Evolutionary conservation across 2,329 filamentous ascomycete genomes (phyloP).

Genomic region (Clarireedia monteithiana): DNA sequence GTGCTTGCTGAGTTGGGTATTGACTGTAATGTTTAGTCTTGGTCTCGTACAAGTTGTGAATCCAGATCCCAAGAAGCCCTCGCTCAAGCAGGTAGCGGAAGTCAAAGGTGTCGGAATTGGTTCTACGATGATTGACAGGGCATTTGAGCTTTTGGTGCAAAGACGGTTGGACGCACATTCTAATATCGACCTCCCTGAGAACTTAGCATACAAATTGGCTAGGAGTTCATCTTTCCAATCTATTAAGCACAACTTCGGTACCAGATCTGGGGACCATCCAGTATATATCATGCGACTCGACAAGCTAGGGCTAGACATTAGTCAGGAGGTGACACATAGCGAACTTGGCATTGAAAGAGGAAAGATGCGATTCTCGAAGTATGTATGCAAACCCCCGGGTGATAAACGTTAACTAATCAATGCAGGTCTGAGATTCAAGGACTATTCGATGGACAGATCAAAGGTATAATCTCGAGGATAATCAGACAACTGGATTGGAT

Average conservation of each 20-base stretch:
- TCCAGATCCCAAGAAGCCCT: conserved; percentile 22
- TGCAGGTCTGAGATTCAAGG: not conserved
- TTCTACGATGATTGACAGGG: conserved; percentile 37
- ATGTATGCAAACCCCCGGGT: not conserved
- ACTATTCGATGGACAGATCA: conserved; percentile 1
- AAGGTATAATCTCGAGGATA: conserved; percentile 23
- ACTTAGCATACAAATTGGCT: conserved; percentile 33
- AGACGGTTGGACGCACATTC: conserved; percentile 31
- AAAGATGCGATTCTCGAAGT: conserved; percentile 1
- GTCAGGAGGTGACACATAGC: not conserved
- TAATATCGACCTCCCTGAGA: conserved; percentile 29
- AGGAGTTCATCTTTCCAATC: conserved; percentile 35
- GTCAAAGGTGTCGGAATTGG: conserved; percentile 41
- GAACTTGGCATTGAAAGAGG: not conserved
- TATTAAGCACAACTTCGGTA: conserved; percentile 36
- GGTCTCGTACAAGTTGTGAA: conserved; percentile 36
- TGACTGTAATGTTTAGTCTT: not conserved
- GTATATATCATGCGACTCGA: conserved; percentile 35
- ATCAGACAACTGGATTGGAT: conserved; percentile 31
- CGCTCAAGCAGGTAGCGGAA: conserved; percentile 30
- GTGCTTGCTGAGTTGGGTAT: not conserved
- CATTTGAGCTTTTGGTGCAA: conserved; percentile 34
- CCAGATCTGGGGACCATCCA: conserved; percentile 34
- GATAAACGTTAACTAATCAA: not conserved
- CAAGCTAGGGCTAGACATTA: not conserved